These are phyloP conservation scores for Exophiala xenobiotica DNA, from an alignment of 2,329 filamentous ascomycete genomes.

Conservation along the genomic window DNA sequence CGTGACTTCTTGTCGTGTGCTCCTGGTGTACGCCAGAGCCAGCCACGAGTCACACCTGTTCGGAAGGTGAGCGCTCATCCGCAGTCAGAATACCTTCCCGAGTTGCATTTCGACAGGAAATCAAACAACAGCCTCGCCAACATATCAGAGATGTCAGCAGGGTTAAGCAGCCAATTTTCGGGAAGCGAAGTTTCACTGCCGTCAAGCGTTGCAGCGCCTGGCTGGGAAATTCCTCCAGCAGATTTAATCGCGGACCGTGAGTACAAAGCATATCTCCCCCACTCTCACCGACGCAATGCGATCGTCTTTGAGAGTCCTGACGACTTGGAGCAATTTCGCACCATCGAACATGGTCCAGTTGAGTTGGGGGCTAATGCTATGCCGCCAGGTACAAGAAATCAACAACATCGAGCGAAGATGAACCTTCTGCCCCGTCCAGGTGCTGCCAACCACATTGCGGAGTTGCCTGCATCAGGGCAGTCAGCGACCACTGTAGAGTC, in stretches of 20 bases:
- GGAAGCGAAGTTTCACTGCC: constrained; percentile 1
- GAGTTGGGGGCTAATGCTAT: constrained; percentile 6
- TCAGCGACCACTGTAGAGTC: neutral
- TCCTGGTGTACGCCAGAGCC: neutral
- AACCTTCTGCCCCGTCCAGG: neutral
- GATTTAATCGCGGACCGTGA: neutral
- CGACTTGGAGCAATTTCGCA: constrained; percentile 14
- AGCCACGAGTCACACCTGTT: neutral
- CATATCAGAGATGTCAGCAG: neutral
- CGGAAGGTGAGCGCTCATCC: neutral
- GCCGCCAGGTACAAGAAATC: neutral
- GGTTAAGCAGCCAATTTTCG: neutral
- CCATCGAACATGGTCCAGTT: neutral
- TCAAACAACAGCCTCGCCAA: constrained; percentile 4
- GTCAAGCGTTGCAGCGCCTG: neutral
- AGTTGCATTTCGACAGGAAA: neutral
- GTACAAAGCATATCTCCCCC: neutral
- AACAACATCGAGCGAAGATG: neutral
- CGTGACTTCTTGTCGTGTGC: constrained; percentile 7
- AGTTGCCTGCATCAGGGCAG: constrained; percentile 1
- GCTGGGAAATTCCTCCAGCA: neutral
- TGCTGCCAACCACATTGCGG: neutral
- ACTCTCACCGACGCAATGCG: neutral
- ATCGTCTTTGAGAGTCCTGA: constrained; percentile 9
- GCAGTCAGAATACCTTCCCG: neutral